Evolutionary conservation across 495 filamentous ascomycete genomes (phyloP), one percentile per base, ranked within the genome.

Genomic region (Darksidea phi): DNA sequence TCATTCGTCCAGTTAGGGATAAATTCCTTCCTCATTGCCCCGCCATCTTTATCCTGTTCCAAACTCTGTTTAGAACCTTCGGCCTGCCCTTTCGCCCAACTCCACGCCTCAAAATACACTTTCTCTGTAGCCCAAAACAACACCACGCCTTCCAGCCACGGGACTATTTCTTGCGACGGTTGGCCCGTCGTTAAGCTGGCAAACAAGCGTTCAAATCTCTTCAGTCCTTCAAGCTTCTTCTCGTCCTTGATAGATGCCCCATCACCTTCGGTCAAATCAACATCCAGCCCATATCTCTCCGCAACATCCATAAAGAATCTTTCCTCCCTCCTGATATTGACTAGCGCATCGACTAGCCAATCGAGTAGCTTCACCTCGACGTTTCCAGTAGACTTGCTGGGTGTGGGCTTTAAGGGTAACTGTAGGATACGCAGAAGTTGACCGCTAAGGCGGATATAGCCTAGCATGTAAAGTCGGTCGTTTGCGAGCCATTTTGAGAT

Each of bases 1-100:
- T 47, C 50, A 48, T 54, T 61, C 50, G 58, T 61, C 58, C 58
- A 61, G 45, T 61, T 61, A 1, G 58, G 58, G 36, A 61, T 61
- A 54, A 61, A 61, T 36, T 61, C 58, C 36, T 34, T 54, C 41
- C 58, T 46, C 58, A 61, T 61, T 4, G 58, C 58, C 1, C 58
- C 58, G 21, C 58, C 58, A 48, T 61, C 58, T 13, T 17, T 37
- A 37, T 61, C 58, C 23, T 46, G 20, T 4, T 46, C 10, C 32
- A 26, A 10, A 23, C 23, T n/a, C 15, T 21, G n/a, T 17, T 37
- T 20, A 15, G 4, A 38, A 15, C 5, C 42, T 5, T 12, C 58
- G 37, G 25, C 49, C 47, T 53, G 37, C 17, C 20, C 41, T 17
- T 61, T 61, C n/a, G 58, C 58, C 58, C 58, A 61, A 28, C 23